A percentile compares a stretch with the other conserved stretches of the same genome.
These are phyloP conservation scores for Phytophthora uliginosa DNA, from an alignment of 352 stramenopile species.

Conservation along the genomic window DNA sequence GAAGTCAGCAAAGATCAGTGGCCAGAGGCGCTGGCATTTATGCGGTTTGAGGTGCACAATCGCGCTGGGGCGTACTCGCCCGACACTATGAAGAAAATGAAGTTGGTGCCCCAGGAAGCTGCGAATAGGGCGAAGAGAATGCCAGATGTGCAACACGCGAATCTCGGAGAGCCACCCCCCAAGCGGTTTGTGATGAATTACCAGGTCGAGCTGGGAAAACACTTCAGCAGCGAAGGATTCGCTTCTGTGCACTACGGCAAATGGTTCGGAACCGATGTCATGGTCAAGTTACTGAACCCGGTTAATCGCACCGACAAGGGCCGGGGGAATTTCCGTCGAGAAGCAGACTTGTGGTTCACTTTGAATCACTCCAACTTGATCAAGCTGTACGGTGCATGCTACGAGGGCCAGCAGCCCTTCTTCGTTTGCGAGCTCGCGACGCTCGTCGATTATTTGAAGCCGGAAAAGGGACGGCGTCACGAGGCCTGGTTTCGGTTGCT, in stretches of 20 bases:
- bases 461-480: not conserved
- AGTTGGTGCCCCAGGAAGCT: not conserved
- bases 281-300: not conserved
- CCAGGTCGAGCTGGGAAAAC: not conserved
- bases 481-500: not conserved
- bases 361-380: conserved; percentile 7
- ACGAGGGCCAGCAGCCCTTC: not conserved
- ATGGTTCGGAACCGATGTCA: not conserved
- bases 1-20: not conserved
- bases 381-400: conserved; percentile 3
- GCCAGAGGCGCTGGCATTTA: not conserved
- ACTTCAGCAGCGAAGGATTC: not conserved
- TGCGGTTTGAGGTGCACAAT: not conserved
- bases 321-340: not conserved
- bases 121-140: not conserved
- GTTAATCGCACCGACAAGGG: not conserved
- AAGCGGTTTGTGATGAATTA: conserved; percentile 5
- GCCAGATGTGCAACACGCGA: not conserved
- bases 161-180: not conserved
- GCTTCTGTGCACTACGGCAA: not conserved
- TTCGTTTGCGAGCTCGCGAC: conserved; percentile 10
- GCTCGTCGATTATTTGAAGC: not conserved
- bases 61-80: not conserved
- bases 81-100: not conserved
- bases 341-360: not conserved